A percentile compares a stretch with the other conserved stretches of the same genome.
Evolutionary conservation across 1,284 basidiomycete species (phyloP).

Genomic region (Papiliotrema flavescens): DNA sequence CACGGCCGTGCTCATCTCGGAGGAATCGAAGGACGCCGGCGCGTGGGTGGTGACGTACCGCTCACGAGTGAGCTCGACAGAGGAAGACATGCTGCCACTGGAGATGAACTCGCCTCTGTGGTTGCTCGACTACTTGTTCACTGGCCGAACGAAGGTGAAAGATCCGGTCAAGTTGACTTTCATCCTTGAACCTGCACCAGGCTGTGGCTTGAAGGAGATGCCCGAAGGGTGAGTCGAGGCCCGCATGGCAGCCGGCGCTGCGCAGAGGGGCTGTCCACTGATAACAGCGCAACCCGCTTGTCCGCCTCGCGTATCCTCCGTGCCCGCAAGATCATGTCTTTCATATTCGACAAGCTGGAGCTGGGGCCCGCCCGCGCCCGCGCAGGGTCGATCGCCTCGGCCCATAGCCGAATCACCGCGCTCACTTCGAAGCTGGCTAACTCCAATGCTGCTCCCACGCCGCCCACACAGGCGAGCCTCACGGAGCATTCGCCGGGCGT

Average conservation of each 20-base stretch:
- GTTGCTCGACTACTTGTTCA: constrained; percentile 80
- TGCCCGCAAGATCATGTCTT: constrained; percentile 74
- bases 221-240: constrained; percentile 37
- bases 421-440: constrained; percentile 3
- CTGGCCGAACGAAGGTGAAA: constrained; percentile 53
- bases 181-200: constrained; percentile 69
- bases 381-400: constrained; percentile 20
- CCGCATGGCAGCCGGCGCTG: no score
- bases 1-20: constrained; percentile 73
- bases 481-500: constrained; percentile 1
- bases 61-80: constrained; percentile 63
- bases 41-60: constrained; percentile 77
- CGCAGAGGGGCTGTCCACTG: not conserved
- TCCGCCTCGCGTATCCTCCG: constrained; percentile 83
- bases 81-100: constrained; percentile 62
- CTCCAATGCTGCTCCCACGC: not conserved
- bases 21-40: constrained; percentile 66
- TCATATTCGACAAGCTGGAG: constrained; percentile 85
- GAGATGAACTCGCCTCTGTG: constrained; percentile 80
- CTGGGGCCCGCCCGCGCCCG: constrained; percentile 35
- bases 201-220: constrained; percentile 27
- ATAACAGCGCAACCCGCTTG: constrained; percentile 69
- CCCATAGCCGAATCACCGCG: constrained; percentile 12
- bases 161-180: constrained; percentile 78
- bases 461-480: not conserved